A percentile compares a stretch with the other conserved stretches of the same genome.
Conservation (phyloP, 1,284 basidiomycete species). For the Microstroma glucosiphilum region DNA sequence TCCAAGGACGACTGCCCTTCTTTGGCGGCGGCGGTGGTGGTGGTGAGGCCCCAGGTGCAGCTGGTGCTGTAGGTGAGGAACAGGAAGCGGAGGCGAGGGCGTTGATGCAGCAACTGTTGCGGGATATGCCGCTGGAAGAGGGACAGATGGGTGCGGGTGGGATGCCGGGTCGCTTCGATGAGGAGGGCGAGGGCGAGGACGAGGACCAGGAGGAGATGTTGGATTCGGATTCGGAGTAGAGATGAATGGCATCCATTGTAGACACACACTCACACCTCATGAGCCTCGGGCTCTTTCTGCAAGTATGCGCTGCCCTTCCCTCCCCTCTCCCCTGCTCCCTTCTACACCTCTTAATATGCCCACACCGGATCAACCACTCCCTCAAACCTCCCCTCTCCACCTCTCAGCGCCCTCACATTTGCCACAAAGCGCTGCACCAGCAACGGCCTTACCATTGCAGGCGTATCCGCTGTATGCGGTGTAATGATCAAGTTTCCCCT, state of each 20-base stretch:
- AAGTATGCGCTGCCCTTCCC: too few relatives aligned
- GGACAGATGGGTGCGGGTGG: constrained; percentile 6
- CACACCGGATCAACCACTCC: constrained; percentile 16
- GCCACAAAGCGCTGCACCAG: constrained; percentile 11
- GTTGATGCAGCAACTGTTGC: constrained; percentile 4
- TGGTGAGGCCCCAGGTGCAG: constrained; percentile 8
- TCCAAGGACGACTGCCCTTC: constrained; percentile 19
- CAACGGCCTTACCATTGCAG: constrained; percentile 17
- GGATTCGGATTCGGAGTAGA: constrained; percentile 3
- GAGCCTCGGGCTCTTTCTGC: too few relatives aligned
- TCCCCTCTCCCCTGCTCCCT: too few relatives aligned
- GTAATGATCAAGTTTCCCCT: constrained; percentile 20
- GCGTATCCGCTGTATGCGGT: constrained; percentile 19
- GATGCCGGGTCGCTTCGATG: constrained; percentile 8
- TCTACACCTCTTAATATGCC: constrained; percentile 11
- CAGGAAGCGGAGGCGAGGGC: constrained; percentile 11
- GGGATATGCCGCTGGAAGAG: background rate
- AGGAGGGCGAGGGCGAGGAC: constrained; percentile 9
- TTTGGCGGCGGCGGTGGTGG: constrained; percentile 12
- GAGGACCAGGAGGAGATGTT: constrained; percentile 3
- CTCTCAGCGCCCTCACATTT: constrained; percentile 14
- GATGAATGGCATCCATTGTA: too few relatives aligned
- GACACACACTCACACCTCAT: too few relatives aligned
- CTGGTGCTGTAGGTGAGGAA: constrained; percentile 10
- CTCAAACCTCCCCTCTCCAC: constrained; percentile 13